A percentile compares a stretch with the other conserved stretches of the same genome.
phyloP scores from a whole-genome alignment of 164 flowering plant genomes.

The Amborella trichopoda region DNA sequence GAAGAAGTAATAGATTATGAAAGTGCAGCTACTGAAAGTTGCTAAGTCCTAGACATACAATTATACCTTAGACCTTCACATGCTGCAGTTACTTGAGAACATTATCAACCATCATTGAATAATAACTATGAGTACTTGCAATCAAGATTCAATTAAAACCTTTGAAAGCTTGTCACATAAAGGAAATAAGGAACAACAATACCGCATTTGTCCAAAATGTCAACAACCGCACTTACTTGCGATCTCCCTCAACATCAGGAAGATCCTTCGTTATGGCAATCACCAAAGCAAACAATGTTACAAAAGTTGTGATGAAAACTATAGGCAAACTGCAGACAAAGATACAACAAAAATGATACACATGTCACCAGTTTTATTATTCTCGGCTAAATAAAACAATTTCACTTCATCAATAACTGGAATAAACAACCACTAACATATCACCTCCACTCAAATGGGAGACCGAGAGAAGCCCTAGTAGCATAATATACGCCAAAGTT shows the following conservation, averaged over 20 bases:
- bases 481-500: constrained; percentile 98
- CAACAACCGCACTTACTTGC: too few relatives aligned
- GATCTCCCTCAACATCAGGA: constrained; percentile 96
- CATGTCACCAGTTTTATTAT: neutral
- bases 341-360: neutral
- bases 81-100: too few relatives aligned
- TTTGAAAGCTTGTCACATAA: too few relatives aligned
- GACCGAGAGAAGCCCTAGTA: constrained; percentile 87
- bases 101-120: too few relatives aligned
- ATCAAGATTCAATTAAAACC: too few relatives aligned
- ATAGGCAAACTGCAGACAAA: constrained; percentile 69
- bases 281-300: constrained; percentile 87
- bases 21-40: too few relatives aligned
- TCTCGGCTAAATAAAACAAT: neutral
- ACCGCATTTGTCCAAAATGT: too few relatives aligned
- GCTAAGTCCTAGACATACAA: too few relatives aligned
- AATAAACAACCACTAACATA: constrained; percentile 5
- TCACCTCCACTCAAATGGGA: constrained; percentile 92
- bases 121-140: too few relatives aligned
- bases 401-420: neutral
- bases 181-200: too few relatives aligned
- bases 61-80: too few relatives aligned
- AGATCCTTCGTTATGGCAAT: constrained; percentile 99
- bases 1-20: too few relatives aligned
- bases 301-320: constrained; percentile 89